Percentiles rank a stretch among this genome's conserved stretches.
Conservation (phyloP, 441 rosid genomes). For the Arabidopsis hybrid region DNA sequence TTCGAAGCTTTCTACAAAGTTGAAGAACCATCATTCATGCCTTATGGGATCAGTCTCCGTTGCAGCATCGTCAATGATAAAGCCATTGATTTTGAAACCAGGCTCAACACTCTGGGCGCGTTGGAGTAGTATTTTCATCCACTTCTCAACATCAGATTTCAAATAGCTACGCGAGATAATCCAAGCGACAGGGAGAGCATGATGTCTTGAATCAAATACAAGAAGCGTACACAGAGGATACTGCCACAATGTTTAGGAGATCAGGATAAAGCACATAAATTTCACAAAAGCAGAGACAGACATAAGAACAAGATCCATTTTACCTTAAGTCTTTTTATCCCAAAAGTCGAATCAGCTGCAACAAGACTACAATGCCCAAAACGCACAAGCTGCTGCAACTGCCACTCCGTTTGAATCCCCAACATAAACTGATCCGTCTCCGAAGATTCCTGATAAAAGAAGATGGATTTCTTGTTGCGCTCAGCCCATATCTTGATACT, state of each 20-base stretch:
- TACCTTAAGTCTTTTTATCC: constrained; percentile 94
- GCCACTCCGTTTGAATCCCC: constrained; percentile 98
- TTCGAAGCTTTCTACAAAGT: constrained; percentile 4
- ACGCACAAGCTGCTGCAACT: constrained; percentile 90
- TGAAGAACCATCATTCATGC: constrained; percentile 45
- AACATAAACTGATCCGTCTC: constrained; percentile 79
- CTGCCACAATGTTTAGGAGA: constrained; percentile 52
- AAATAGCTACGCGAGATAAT: constrained; percentile 88
- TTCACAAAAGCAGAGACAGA: constrained; percentile 10
- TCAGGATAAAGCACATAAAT: constrained; percentile 39
- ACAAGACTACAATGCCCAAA: constrained; percentile 87
- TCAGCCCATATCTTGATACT: constrained; percentile 94
- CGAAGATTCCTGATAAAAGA: constrained; percentile 82
- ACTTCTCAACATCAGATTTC: constrained; percentile 81
- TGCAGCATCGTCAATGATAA: constrained; percentile 93
- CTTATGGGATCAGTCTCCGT: constrained; percentile 92
- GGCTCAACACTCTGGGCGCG: constrained; percentile 71
- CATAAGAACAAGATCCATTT: constrained; percentile 3
- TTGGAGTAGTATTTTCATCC: constrained; percentile 85
- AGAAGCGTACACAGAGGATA: constrained; percentile 91
- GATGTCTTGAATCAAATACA: constrained; percentile 96
- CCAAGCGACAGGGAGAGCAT: constrained; percentile 95
- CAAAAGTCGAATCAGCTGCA: constrained; percentile 93
- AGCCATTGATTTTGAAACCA: constrained; percentile 80
- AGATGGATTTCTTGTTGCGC: constrained; percentile 86